These are phyloP conservation scores for Hylodesmum podocarpum DNA, from an alignment of 306 rosid genomes.

Conservation along the genomic window DNA sequence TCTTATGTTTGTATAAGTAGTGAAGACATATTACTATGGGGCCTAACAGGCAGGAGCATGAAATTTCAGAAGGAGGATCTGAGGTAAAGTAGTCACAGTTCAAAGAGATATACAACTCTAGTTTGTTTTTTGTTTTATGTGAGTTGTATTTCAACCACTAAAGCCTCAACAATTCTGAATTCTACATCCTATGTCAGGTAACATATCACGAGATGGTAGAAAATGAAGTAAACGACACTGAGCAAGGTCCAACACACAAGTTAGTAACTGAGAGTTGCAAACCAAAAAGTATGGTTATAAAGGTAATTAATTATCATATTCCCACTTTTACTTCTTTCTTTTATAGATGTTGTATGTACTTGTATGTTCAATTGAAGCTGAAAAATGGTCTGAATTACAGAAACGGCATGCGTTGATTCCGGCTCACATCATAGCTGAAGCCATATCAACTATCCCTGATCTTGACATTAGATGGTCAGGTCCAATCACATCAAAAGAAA, in stretches of 20 bases:
- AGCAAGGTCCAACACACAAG: conserved; percentile 46
- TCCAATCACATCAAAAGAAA: conserved; percentile 84
- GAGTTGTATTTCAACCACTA: not conserved
- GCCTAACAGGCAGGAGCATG: conserved; percentile 57
- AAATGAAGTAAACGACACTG: conserved; percentile 47
- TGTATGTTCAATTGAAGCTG: conserved; percentile 1
- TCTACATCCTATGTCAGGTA: conserved; percentile 9
- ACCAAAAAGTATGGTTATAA: conserved; percentile 79
- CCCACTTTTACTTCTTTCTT: not conserved
- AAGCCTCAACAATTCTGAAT: conserved; percentile 15
- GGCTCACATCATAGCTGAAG: conserved; percentile 76
- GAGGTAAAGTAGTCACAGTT: conserved; percentile 47
- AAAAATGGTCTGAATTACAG: conserved; percentile 38
- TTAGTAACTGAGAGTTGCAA: conserved; percentile 54
- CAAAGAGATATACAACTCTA: not conserved
- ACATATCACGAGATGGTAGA: conserved; percentile 45
- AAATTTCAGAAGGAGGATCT: conserved; percentile 46
- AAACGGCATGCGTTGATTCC: conserved; percentile 60
- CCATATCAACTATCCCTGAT: conserved; percentile 65
- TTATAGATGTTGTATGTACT: not conserved
- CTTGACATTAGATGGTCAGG: conserved; percentile 91
- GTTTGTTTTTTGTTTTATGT: not conserved
- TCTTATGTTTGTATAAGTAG: conserved; percentile 35
- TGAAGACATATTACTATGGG: conserved; percentile 48
- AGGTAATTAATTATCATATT: conserved; percentile 57